Base-by-base conservation (phyloP, 2,329 filamentous ascomycete genomes). In the Trichoderma sp. region DNA sequence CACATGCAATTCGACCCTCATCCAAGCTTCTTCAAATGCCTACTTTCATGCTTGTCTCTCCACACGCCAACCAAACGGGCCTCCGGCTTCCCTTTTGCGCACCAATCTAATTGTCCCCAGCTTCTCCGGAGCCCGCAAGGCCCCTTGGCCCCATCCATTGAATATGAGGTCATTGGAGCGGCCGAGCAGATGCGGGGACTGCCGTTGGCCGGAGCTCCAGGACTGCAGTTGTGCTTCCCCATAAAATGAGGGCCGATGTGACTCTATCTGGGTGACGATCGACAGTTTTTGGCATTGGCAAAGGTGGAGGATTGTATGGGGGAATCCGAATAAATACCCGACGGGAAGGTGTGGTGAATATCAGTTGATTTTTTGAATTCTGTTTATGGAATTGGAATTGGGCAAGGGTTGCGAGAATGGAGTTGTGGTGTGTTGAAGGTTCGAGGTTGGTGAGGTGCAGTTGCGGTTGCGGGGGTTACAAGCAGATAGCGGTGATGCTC, bases 261-360 rank as follows among this genome's bases (percentile, higher is more conserved):
- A 67, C 70, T 66, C 34, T 43, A 39, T 53, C 56, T 39, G 26
- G 61, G 36, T 30, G 36, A 24, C 39, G 70, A 71, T 71, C 63
- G 70, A 28, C 62, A 71, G 24, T 62, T 53, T 53, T 32, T 28
- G n/a, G 56, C 9, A 51, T n/a, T 71, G 53, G 56, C 18, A 26
- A 66, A 39, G 34, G 18, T 64, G 69, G 43, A 34, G 24, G 47
- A 12, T 24, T 56, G 14, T 39, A 43, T 66, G 56, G 51, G 39
- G 6, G 36, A 60, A 26, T 18, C 62, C 70, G 70, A 71, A 39
- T 67, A 71, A 56, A 53, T 67, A 71, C 63, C 70, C 70, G 70
- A 36, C 63, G 63, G 70, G 70, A 71, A 71, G 70, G 63, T 71
- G 32, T 32, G 3, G 26, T 67, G 58, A 43, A 36, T 21, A 58